Evolutionary conservation across 208 protist genomes (phyloP), one percentile per base, ranked within the genome.

Genomic region (Angomonas deanei): DNA sequence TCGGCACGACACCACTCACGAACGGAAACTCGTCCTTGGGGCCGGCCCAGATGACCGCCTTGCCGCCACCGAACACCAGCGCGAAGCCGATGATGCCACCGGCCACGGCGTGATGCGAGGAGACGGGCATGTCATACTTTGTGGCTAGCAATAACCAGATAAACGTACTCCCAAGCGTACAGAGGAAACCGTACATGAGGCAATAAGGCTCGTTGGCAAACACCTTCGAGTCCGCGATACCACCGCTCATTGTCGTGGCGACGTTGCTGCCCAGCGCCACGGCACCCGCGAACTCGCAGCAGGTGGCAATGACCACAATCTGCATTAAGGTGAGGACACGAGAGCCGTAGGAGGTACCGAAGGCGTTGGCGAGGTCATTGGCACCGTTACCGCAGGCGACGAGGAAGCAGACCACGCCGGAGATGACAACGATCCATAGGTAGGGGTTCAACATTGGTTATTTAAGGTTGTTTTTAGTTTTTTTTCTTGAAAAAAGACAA

Each of bases 291-390:
- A 94, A 89, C 76, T 93, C 84, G 55, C 78, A 87, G 32, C 74
- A 64, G 46, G 80, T 56, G 6, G 83, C 85, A 36, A 96, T 70
- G 31, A 91, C n/a, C 36, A 93, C 70, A 65, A 91, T 88, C 54
- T 86, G 70, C 28, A 66, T 38, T 42, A 94, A 49, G 19, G 77
- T 91, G 30, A 94, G 66, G n/a, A 86, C 72, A 23, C 74, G 70
- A 6, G 78, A 61, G 46, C 86, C 87, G 62, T 93, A 88, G 49
- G 70, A 82, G n/a, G 87, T 94, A 31, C 78, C 91, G 63, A 96
- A 93, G 66, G 87, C 78, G 72, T 96, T 96, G 63, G 84, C 83
- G 30, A 96, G 82, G 61, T 96, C 91, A 46, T 96, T 96, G 23
- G 84, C 82, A 24, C 91, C 91, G 52, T 91, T 86, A 27, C 79